phyloP scores from a whole-genome alignment of 1,284 basidiomycete species.

The Melampsora occidentalis region DNA sequence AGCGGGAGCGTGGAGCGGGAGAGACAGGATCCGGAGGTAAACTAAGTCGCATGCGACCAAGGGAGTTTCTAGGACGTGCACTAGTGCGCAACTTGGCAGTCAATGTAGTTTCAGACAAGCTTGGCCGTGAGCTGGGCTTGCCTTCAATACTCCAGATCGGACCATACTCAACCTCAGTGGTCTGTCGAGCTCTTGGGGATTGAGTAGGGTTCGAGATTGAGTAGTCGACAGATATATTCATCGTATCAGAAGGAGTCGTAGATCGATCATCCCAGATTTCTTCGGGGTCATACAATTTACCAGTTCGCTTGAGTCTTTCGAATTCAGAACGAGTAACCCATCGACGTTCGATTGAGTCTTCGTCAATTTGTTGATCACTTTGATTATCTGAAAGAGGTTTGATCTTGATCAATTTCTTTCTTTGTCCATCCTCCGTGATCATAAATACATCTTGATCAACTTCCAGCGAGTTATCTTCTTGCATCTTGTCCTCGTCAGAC shows the following conservation, averaged over 20 bases:
- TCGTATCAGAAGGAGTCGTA: background rate
- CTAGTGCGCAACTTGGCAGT: constrained; percentile 17
- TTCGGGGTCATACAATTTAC: background rate
- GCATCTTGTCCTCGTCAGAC: background rate
- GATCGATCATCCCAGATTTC: constrained; percentile 35
- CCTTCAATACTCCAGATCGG: constrained; percentile 41
- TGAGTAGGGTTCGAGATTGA: constrained; percentile 12
- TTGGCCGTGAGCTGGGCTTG: constrained; percentile 15
- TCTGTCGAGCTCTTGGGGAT: background rate
- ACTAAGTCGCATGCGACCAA: constrained; percentile 39
- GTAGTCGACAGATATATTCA: constrained; percentile 2
- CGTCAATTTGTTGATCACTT: background rate
- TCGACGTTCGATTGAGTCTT: constrained; percentile 27
- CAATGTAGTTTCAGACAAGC: constrained; percentile 10
- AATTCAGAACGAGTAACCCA: constrained; percentile 38
- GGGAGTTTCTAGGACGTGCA: constrained; percentile 31
- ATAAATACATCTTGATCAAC: constrained; percentile 32
- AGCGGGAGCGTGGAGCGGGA: constrained; percentile 21
- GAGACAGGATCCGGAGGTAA: constrained; percentile 32
- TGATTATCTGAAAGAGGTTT: constrained; percentile 9
- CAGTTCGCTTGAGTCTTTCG: constrained; percentile 21
- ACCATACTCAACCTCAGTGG: constrained; percentile 19
- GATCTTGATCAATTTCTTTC: constrained; percentile 35
- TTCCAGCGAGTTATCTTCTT: constrained; percentile 18
- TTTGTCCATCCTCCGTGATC: constrained; percentile 34